Evolutionary conservation across 148 eudicot genomes (phyloP), one percentile per base, ranked within the genome.

Genomic region (Chenopodium quinoa): DNA sequence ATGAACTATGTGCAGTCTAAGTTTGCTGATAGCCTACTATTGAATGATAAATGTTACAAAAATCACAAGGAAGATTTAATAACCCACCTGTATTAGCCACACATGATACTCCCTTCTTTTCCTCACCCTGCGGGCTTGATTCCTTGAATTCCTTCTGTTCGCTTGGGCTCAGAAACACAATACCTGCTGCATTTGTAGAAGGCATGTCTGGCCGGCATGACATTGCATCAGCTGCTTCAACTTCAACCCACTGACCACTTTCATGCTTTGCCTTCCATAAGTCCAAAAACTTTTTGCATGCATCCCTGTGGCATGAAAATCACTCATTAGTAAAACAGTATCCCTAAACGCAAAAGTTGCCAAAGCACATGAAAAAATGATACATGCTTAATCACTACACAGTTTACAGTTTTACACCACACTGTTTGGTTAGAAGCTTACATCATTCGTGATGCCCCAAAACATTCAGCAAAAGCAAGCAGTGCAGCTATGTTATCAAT

Each of bases 241-340:
- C 85, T 86, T 96, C 98, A 86, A 94, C 87, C 99, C 98, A 97
- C 84, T 92, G 95, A 37, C 98, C 99, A 74, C 86, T 91, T 88
- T 97, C 99, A 83, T 97, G 99, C 89, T 94, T 97, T 78, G 84
- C 89, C 84, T 91, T 97, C 99, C 99, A 94, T 78, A 97, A 89
- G 60, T 92, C 89, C 79, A 88, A 76, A 86, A 94, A 97, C 80
- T 89, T 88, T 78, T 83, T 86, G 90, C 98, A 89, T 31, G 95
- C 99, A 72, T 90, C 94, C 94, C 99, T 97, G 85, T 78, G 73
- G 46, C 52, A 81, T 79, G 66, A 81, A 74, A 60, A 71, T 60
- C 7, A 44, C 52, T 65, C 17, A 62, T 70, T 29, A 47, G 1
- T 54, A 46, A 58, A 27, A 16, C 25, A 7, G 25, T 34, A 71